Evolutionary conservation across 2,329 filamentous ascomycete species (phyloP).

Genomic region (Hypoxylon sp.): DNA sequence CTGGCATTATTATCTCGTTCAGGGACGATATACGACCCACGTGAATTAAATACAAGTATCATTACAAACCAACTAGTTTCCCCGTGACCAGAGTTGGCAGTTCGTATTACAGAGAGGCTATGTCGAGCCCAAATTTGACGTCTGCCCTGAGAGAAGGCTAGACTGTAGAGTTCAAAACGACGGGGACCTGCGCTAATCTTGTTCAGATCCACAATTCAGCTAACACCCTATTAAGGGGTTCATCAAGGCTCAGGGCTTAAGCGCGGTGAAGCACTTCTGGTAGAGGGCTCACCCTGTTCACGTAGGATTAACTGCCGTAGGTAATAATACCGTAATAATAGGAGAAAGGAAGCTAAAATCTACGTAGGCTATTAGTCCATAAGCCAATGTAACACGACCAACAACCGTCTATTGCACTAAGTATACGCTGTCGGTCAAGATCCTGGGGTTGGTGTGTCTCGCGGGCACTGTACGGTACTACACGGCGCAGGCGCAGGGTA

Average conservation of each 20-base stretch:
- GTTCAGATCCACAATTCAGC: slow-evolving; percentile 41
- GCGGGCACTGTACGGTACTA: slow-evolving; percentile 4
- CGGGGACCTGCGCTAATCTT: slow-evolving; percentile 36
- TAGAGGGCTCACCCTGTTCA: slow-evolving; percentile 9
- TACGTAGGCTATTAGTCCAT: slow-evolving; percentile 6
- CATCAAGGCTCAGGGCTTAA: slow-evolving; percentile 32
- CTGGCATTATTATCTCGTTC: neutral
- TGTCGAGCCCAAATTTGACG: slow-evolving; percentile 16
- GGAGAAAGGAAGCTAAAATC: slow-evolving; percentile 22
- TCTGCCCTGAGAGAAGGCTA: slow-evolving; percentile 31
- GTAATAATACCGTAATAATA: slow-evolving; percentile 24
- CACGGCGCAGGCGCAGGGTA: slow-evolving; percentile 6
- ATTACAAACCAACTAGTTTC: slow-evolving; percentile 6
- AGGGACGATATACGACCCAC: neutral
- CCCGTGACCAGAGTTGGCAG: slow-evolving; percentile 10
- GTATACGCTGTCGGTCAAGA: slow-evolving; percentile 21
- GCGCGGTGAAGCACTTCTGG: slow-evolving; percentile 18
- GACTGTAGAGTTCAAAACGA: slow-evolving; percentile 22
- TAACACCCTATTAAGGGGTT: slow-evolving; percentile 42
- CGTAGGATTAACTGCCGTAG: slow-evolving; percentile 26
- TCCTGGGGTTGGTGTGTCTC: slow-evolving; percentile 15
- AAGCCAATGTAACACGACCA: slow-evolving; percentile 21
- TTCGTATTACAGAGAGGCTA: slow-evolving; percentile 13
- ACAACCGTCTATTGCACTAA: slow-evolving; percentile 10
- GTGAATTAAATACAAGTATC: slow-evolving; percentile 14